Base-by-base conservation (phyloP, 495 filamentous ascomycete genomes). In the Achaetomiella virescens region DNA sequence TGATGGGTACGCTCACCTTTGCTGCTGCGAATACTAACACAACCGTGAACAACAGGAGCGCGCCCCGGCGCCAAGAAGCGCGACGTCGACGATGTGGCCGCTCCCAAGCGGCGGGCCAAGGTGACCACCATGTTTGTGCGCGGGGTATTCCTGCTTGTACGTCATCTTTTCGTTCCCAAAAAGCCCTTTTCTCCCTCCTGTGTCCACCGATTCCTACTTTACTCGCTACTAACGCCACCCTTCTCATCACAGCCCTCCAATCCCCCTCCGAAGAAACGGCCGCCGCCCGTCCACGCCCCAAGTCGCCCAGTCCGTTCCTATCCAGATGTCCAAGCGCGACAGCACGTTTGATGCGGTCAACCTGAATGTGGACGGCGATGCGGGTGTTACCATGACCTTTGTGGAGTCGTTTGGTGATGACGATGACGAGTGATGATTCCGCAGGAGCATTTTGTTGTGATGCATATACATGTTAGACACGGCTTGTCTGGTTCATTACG, bases 111-210 rank as follows among this genome's bases (percentile, higher is more conserved):
- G 15, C 69, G 70, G 11, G 70, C 74, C 18, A 75, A 71, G 58
- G 75, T 78, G 29, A 78, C 76, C 12, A 76, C 72, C 45, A 77
- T 78, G 75, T 77, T 71, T 45, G 70, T 78, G 48, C 65, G 72
- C 59, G 74, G 12, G 76, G 76, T 22, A 65, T 73, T 31, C 73
- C 74, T 21, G 68, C 67, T 36, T 62, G 73, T 77, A 59, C 70
- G 74, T 1, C 20, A 1, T 71, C 27, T 46, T 31, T 35, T 36
- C 41, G 44, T 12, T 27, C 18, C 2, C n/a, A 40, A 29, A 21
- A 51, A 54, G 53, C 59, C 40, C 54, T 55, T 33, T 48, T 54
- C 54, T 54, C 15, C 49, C 24, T 20, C 27, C 27, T 9, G 5
- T 31, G 4, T 9, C 27, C 9, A 5, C 27, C 9, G 5, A 31